Base-by-base conservation (phyloP, 768 basidiomycete species). In the Amanita muscaria region DNA sequence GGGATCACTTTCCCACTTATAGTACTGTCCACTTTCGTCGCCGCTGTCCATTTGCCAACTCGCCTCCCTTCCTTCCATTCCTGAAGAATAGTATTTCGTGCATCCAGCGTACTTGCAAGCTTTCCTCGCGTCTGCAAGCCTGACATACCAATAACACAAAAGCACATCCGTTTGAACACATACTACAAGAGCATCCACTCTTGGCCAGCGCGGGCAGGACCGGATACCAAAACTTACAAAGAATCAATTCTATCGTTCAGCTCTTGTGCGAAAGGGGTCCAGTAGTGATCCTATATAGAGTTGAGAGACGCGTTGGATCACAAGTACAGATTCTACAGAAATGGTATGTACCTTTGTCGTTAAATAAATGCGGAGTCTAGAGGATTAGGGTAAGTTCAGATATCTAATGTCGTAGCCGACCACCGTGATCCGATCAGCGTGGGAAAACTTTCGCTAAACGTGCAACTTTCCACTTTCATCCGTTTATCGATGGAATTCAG, bases 401-500 rank as follows among this genome's bases (percentile, higher is more conserved):
- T n/a, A n/a, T n/a, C n/a, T n/a, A n/a, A n/a, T n/a, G n/a, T n/a
- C n/a, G n/a, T n/a, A n/a, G n/a, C n/a, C n/a, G n/a, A n/a, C n/a
- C n/a, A n/a, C n/a, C n/a, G n/a, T n/a, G 35, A 19, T 18, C 5
- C 15, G 23, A 49, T 46, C 15, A 42, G 50, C 53, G 54, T 14
- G 55, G 42, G 52, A 73, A 56, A 5, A 64, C 37, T 1, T 44
- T 43, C 31, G n/a, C n/a, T n/a, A n/a, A n/a, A n/a, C n/a, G n/a
- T n/a, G n/a, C n/a, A n/a, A n/a, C n/a, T n/a, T n/a, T n/a, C n/a
- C n/a, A n/a, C n/a, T n/a, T n/a, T n/a, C n/a, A n/a, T n/a, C n/a
- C n/a, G n/a, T n/a, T n/a, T n/a, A n/a, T n/a, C n/a, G n/a, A 49
- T 44, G 18, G 57, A 51, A 9, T 71, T 71, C n/a, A 72, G 63